Conservation (phyloP, 2,329 filamentous ascomycete genomes). For the Hypoxylon sp. region DNA sequence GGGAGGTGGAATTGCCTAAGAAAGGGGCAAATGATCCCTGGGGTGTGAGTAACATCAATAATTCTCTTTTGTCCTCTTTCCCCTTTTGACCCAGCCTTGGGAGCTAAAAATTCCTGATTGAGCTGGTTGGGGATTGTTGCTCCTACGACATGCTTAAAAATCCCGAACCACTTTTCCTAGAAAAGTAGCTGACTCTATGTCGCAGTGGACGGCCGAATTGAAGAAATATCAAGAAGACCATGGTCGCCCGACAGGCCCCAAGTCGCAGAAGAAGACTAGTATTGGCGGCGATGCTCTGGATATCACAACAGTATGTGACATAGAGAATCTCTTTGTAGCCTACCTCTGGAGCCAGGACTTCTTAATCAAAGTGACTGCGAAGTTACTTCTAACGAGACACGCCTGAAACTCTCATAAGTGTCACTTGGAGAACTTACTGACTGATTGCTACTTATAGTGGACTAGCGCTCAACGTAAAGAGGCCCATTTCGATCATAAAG, state of each 20-base stretch:
- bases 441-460: slow-evolving; percentile 34
- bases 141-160: too few species aligned
- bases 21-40: slow-evolving; percentile 48
- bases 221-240: slow-evolving; percentile 44
- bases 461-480: slow-evolving; percentile 53
- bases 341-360: not conserved
- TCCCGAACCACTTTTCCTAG: too few species aligned
- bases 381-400: not conserved
- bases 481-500: slow-evolving; percentile 52
- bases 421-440: not conserved
- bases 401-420: not conserved
- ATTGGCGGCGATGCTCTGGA: slow-evolving; percentile 58
- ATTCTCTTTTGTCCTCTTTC: too few species aligned
- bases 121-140: too few species aligned
- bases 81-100: too few species aligned
- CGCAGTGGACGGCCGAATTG: slow-evolving; percentile 41
- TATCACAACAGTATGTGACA: slow-evolving; percentile 49
- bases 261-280: slow-evolving; percentile 4
- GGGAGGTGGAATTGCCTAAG: slow-evolving; percentile 49
- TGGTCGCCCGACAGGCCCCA: not conserved
- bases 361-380: not conserved
- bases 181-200: too few species aligned
- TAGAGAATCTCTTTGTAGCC: not conserved
- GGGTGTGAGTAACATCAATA: slow-evolving; percentile 15
- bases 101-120: too few species aligned